Percentiles rank a stretch among this genome's conserved stretches.
phyloP scores from a whole-genome alignment of 164 flowering plant genomes.

The Magnolia sinica region DNA sequence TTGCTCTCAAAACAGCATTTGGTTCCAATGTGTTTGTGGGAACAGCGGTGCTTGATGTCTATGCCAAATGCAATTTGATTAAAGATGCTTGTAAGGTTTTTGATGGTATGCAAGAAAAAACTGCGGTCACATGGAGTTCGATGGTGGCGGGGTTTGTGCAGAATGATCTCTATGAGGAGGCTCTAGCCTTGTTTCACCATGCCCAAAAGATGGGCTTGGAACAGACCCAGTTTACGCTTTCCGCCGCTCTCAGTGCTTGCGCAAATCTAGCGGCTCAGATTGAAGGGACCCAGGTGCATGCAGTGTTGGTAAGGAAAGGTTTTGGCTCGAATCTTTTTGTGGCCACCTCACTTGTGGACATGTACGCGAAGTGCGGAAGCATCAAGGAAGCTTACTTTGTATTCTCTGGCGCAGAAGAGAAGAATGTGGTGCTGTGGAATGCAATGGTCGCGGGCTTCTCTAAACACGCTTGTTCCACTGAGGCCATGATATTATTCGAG shows the following conservation, averaged over 20 bases:
- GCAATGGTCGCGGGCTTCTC: constrained; percentile 83
- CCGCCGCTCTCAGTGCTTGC: constrained; percentile 72
- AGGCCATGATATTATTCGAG: constrained; percentile 70
- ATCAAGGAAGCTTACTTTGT: constrained; percentile 56
- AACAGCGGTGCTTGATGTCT: constrained; percentile 80
- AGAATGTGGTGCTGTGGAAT: constrained; percentile 68
- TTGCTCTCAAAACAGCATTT: constrained; percentile 50
- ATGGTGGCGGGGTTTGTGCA: constrained; percentile 80
- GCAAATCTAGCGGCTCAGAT: constrained; percentile 64
- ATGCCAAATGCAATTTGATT: constrained; percentile 60
- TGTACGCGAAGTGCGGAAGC: constrained; percentile 83
- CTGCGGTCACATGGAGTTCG: constrained; percentile 84
- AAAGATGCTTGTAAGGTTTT: constrained; percentile 54
- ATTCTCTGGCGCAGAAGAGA: constrained; percentile 40
- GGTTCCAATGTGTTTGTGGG: constrained; percentile 61
- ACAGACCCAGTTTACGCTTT: constrained; percentile 49
- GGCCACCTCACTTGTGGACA: constrained; percentile 67
- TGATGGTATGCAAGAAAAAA: constrained; percentile 51
- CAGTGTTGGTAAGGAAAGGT: constrained; percentile 48
- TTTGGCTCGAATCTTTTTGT: constrained; percentile 46
- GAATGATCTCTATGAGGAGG: constrained; percentile 73
- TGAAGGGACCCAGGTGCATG: constrained; percentile 80
- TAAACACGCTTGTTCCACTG: constrained; percentile 55
- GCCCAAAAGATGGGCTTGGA: constrained; percentile 39
- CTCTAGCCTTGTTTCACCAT: constrained; percentile 44